A percentile compares a stretch with the other conserved stretches of the same genome.
Evolutionary conservation across 2,329 filamentous ascomycete species (phyloP).

Genomic region (Fusarium illudens): DNA sequence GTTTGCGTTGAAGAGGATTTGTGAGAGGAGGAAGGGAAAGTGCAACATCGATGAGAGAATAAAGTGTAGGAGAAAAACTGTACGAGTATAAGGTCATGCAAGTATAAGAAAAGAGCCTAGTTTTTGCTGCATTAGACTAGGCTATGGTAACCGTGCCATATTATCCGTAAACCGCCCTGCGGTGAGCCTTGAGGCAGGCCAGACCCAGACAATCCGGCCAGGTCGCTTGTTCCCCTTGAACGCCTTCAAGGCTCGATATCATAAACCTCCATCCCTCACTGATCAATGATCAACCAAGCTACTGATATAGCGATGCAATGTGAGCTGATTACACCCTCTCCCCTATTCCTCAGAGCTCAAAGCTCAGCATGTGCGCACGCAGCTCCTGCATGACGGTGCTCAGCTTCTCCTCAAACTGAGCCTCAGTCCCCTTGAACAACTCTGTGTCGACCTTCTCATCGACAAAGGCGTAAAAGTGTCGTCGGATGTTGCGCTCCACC

Average conservation of each 20-base stretch:
- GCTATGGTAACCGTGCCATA: neutral
- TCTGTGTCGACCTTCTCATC: neutral
- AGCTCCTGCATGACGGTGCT: neutral
- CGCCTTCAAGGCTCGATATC: neutral
- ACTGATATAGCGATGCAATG: neutral
- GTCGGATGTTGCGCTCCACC: slow-evolving; percentile 12
- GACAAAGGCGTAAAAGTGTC: slow-evolving; percentile 18
- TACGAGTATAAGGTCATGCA: neutral
- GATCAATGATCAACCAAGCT: too few species aligned
- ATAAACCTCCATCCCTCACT: neutral
- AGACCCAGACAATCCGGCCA: too few species aligned
- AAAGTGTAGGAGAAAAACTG: neutral
- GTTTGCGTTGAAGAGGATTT: neutral
- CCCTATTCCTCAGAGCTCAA: neutral
- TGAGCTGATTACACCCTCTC: neutral
- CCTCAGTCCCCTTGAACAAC: slow-evolving; percentile 17
- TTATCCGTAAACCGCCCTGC: slow-evolving; percentile 1
- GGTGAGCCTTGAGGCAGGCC: slow-evolving; percentile 9
- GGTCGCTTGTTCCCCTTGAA: neutral
- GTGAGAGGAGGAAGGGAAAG: neutral
- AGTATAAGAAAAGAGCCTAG: neutral
- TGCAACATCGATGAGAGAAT: neutral
- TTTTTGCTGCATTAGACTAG: neutral
- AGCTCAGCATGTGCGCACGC: slow-evolving; percentile 4
- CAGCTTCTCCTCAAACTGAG: slow-evolving; percentile 13